Base-by-base conservation (phyloP, 2,329 filamentous ascomycete genomes). In the Colletotrichum tropicicola region DNA sequence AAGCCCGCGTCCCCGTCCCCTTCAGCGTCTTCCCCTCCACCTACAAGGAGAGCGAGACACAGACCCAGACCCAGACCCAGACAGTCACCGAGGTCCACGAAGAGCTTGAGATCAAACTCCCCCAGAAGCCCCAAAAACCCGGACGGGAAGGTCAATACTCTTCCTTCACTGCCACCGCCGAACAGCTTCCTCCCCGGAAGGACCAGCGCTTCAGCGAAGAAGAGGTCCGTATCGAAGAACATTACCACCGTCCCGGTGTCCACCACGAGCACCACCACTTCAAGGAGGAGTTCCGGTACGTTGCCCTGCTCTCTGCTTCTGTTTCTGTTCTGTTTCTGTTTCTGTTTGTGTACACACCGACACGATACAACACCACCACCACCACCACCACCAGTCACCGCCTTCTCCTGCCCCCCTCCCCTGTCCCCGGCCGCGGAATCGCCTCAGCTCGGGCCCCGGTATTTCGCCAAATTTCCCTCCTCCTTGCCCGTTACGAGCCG, bases 21-120 rank as follows among this genome's bases (percentile, higher is more conserved):
- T 97, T 98, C 91, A 98, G 94, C 92, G 92, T 98, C 92, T 98
- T 98, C 90, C 95, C 95, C 87, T 97, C 94, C 83, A 93, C 94
- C 84, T 98, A 98, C 89, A 89, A 92, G 81, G 86, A 85, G 80
- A 79, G 78, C 76, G 79, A 75, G 66, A 76, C 74, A 59, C 68
- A 71, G 59, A 75, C 73, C 43, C 56, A 64, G 37, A 62, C 67
- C 84, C 85, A 86, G 81, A 85, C 83, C 84, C 85, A 86, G 81
- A 85, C 83, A 77, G 57, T 65, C 57, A 65, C 61, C 17, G 77
- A 83, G 87, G 90, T 89, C 78, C 89, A 94, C 89, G 90, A 95
- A 90, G 93, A 97, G 89, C 89, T 92, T 85, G 90, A 95, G 84
- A 89, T 93, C 85, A 90, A 91, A 78, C 87, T 93, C 73, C 84